These are phyloP conservation scores for Pleurotus ostreatus DNA, from an alignment of 768 basidiomycete species.

Conservation along the genomic window DNA sequence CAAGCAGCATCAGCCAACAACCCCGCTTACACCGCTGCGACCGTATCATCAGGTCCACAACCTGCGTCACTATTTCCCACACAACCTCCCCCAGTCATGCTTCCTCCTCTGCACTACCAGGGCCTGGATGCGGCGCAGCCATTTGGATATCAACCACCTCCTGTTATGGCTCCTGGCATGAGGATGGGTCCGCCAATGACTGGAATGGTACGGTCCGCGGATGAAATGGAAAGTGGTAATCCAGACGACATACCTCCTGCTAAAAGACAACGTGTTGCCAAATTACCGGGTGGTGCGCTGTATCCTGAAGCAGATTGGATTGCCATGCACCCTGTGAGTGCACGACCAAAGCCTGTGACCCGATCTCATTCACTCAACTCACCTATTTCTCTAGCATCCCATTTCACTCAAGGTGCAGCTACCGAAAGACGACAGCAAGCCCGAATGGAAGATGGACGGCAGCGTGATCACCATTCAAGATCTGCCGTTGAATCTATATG, in stretches of 20 bases:
- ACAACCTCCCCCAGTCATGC: constrained; percentile 71
- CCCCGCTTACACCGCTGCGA: constrained; percentile 74
- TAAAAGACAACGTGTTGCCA: constrained; percentile 85
- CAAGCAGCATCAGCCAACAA: constrained; percentile 39
- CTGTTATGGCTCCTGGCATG: constrained; percentile 44
- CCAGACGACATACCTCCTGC: constrained; percentile 70
- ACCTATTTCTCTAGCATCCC: constrained; percentile 52
- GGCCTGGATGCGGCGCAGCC: constrained; percentile 73
- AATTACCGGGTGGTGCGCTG: constrained; percentile 76
- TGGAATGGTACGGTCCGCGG: constrained; percentile 75
- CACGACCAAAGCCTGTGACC: neutral
- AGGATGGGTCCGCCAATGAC: constrained; percentile 49
- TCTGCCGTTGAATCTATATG: constrained; percentile 76
- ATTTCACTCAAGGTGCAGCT: constrained; percentile 84
- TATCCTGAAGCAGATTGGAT: constrained; percentile 93
- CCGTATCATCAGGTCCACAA: constrained; percentile 88
- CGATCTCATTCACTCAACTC: neutral
- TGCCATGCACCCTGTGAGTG: constrained; percentile 74
- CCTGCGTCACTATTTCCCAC: constrained; percentile 67
- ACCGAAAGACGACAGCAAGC: constrained; percentile 75
- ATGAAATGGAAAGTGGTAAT: constrained; percentile 68
- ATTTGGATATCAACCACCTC: constrained; percentile 67
- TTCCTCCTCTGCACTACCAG: constrained; percentile 82
- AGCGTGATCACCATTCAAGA: constrained; percentile 73
- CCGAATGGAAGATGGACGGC: constrained; percentile 93